Evolutionary conservation across 441 rosid species (phyloP).

Genomic region (Populus hybrid): DNA sequence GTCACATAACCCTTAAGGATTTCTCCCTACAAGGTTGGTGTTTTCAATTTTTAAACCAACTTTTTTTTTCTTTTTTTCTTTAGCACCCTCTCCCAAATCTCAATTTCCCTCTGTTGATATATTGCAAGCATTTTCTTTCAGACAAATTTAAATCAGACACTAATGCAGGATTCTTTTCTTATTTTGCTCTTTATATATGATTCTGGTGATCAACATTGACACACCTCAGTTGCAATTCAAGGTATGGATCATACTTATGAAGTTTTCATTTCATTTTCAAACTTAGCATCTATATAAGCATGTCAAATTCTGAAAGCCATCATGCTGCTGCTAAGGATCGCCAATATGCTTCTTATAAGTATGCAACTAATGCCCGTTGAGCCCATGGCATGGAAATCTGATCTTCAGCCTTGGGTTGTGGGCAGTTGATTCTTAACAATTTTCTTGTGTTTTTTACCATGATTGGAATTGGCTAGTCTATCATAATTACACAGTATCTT

Average conservation of each 20-base stretch:
- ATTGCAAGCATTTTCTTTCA: background rate
- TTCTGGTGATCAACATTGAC: conserved; percentile 12
- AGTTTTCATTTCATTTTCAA: no score
- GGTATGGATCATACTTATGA: conserved; percentile 26
- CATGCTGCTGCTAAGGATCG: background rate
- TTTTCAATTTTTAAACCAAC: background rate
- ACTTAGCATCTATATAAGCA: background rate
- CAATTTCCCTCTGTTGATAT: background rate
- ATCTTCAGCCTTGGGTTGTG: background rate
- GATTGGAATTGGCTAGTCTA: background rate
- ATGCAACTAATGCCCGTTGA: background rate
- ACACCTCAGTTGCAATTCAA: conserved; percentile 44
- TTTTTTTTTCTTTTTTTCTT: no score
- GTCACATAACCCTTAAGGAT: conserved; percentile 89
- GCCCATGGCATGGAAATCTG: background rate
- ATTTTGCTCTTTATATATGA: conserved; percentile 9
- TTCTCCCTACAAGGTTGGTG: conserved; percentile 87
- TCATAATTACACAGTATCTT: background rate
- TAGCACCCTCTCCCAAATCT: background rate
- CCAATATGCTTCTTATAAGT: background rate
- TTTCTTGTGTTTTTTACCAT: background rate
- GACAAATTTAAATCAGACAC: conserved; percentile 10
- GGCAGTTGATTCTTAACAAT: background rate
- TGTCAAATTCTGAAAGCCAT: background rate
- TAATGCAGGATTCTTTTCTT: conserved; percentile 23